phyloP scores from a whole-genome alignment of 805 yeast species.

The Candida dajiaensis region DNA sequence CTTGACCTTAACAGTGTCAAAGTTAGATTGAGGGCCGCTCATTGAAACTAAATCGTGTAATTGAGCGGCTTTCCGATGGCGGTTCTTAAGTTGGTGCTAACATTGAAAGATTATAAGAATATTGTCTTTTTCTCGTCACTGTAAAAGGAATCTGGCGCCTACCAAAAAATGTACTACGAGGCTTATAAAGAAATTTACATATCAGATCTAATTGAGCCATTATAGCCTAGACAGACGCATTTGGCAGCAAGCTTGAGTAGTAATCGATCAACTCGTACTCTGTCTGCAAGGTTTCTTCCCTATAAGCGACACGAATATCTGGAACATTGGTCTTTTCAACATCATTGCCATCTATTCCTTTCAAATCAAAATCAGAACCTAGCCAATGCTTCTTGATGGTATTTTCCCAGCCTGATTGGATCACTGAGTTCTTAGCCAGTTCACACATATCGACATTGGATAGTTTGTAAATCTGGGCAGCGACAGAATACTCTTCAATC shows the following conservation, averaged over 20 bases:
- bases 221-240: not conserved
- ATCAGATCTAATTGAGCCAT: not conserved
- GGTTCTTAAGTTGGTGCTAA: too few species aligned
- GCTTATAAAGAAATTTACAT: too few species aligned
- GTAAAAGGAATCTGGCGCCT: not conserved
- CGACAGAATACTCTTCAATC: conserved; percentile 96
- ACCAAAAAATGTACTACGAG: not conserved
- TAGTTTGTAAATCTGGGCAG: conserved; percentile 93
- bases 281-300: conserved; percentile 72
- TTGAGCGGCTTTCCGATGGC: not conserved
- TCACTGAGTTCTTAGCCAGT: conserved; percentile 85
- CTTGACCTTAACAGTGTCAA: not conserved
- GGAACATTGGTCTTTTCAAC: conserved; percentile 96
- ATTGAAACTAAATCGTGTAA: too few species aligned
- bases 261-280: conserved; percentile 64
- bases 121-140: too few species aligned
- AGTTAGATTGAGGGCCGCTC: not conserved
- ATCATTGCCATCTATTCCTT: conserved; percentile 77
- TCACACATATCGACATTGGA: conserved; percentile 98
- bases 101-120: too few species aligned
- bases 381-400: conserved; percentile 88
- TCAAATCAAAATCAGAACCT: conserved; percentile 54
- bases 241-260: conserved; percentile 33
- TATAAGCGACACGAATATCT: conserved; percentile 73
- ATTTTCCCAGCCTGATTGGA: conserved; percentile 92